Base-by-base conservation (phyloP, 2,329 filamentous ascomycete species). In the Alternaria rosae region DNA sequence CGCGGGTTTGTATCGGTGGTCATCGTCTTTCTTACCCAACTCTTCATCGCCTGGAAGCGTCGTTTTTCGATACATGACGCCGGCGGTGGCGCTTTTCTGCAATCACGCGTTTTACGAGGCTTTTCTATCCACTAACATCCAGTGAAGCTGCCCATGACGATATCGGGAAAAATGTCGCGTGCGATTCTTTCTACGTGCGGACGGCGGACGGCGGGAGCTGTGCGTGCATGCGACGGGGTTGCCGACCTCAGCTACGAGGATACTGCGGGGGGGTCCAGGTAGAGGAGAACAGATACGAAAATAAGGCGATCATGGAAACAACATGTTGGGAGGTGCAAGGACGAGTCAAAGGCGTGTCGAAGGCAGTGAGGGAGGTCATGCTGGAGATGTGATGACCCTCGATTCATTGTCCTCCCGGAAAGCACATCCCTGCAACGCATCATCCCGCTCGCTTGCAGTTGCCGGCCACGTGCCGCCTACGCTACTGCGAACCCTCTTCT, bases 1-100 rank as follows among this genome's bases (percentile, higher is more conserved):
- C 72, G 77, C 53, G 7, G 80, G 81, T 62, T 79, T 82, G 56
- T 59, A 72, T 43, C 50, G 51, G 76, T 87, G 85, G 76, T 89
- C 87, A 75, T 90, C 88, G 76, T 90, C 85, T 73, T 87, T 87
- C 79, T 89, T 90, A 59, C 87, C 87, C 61, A 88, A 82, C 82
- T 89, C 87, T 78, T 88, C 87, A 72, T 90, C 88, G 60, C 80
- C 83, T 23, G 81, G 76, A 65, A 85, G 82, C 20, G 83, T 75
- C 77, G 77, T 69, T 75, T 82, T 77, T 78, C 69, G 66, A 63
- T 76, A 61, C 76, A 79, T 78, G 68, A 57, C 74, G 60, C 68
- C 65, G 42, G 72, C 55, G 30, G 70, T 70, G 32, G 67, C 61
- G 45, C 70, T 67, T 51, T 73, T 68, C 60, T 70, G 69, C 62